Conservation (phyloP, 805 yeast species). For the Candida corydali region DNA sequence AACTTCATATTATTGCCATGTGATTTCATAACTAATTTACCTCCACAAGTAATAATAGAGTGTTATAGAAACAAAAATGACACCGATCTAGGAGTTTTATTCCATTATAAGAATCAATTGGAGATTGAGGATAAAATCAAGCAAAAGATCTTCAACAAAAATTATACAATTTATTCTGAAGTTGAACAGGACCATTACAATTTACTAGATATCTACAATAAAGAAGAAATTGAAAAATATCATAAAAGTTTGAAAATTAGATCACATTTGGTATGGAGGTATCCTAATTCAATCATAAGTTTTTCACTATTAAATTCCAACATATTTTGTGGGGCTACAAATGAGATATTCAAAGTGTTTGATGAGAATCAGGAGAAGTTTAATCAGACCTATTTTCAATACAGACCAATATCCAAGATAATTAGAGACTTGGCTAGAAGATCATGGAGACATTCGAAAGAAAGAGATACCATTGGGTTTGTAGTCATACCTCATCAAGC, state of each 20-base stretch:
- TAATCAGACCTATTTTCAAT: slow-evolving; percentile 34
- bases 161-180: slow-evolving; percentile 64
- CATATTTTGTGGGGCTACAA: slow-evolving; percentile 45
- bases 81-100: slow-evolving; percentile 65
- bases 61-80: slow-evolving; percentile 71
- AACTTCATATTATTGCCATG: slow-evolving; percentile 83
- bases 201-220: slow-evolving; percentile 69
- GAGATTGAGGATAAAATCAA: slow-evolving; percentile 74
- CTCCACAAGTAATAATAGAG: slow-evolving; percentile 84
- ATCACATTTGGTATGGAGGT: slow-evolving; percentile 86
- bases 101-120: slow-evolving; percentile 69
- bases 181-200: slow-evolving; percentile 34
- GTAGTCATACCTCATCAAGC: slow-evolving; percentile 67
- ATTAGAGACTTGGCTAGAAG: slow-evolving; percentile 86
- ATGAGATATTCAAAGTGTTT: slow-evolving; percentile 50
- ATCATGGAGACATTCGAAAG: slow-evolving; percentile 76
- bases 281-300: slow-evolving; percentile 74
- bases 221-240: slow-evolving; percentile 57
- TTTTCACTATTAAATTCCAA: slow-evolving; percentile 70
- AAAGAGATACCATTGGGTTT: slow-evolving; percentile 61
- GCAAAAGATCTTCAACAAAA: slow-evolving; percentile 49
- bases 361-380: slow-evolving; percentile 29
- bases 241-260: slow-evolving; percentile 72
- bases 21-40: slow-evolving; percentile 88
- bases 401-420: slow-evolving; percentile 58